Evolutionary conservation across 2,329 filamentous ascomycete genomes (phyloP).

Genomic region (Monosporascus cannonballus): DNA sequence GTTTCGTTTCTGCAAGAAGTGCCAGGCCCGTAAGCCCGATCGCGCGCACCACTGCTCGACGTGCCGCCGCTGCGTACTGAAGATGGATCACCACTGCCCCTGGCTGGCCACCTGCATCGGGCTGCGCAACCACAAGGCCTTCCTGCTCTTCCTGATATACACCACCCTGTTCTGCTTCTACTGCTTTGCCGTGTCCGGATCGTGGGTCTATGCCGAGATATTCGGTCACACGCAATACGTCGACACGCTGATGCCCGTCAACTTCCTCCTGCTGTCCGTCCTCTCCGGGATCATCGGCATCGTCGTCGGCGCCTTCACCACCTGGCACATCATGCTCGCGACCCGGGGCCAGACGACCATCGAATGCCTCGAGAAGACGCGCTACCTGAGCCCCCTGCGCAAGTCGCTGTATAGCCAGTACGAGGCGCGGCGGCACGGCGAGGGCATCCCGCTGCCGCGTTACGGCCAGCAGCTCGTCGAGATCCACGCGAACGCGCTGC

Average conservation of each 20-base stretch:
- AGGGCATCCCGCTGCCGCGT: slow-evolving; percentile 46
- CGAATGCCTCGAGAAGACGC: slow-evolving; percentile 90
- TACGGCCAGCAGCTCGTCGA: slow-evolving; percentile 72
- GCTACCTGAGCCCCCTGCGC: slow-evolving; percentile 78
- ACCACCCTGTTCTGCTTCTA: slow-evolving; percentile 80
- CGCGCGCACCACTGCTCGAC: slow-evolving; percentile 95
- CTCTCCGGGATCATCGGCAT: slow-evolving; percentile 86
- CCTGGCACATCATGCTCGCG: slow-evolving; percentile 84
- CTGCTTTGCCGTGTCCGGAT: slow-evolving; percentile 67
- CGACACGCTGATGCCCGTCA: slow-evolving; percentile 77
- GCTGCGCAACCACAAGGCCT: slow-evolving; percentile 90
- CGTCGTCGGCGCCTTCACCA: slow-evolving; percentile 82
- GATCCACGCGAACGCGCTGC: slow-evolving; percentile 74
- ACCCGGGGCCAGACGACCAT: slow-evolving; percentile 83
- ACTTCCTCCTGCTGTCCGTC: slow-evolving; percentile 83
- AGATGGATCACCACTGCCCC: slow-evolving; percentile 99
- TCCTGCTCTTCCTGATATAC: slow-evolving; percentile 87
- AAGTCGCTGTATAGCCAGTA: slow-evolving; percentile 63
- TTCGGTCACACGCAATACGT: slow-evolving; percentile 63
- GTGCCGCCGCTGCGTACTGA: slow-evolving; percentile 88
- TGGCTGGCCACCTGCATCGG: slow-evolving; percentile 97
- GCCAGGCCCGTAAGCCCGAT: slow-evolving; percentile 88
- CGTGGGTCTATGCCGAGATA: slow-evolving; percentile 84
- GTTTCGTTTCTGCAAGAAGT: slow-evolving; percentile 93
- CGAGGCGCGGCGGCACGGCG: slow-evolving; percentile 46